Percentiles rank a stretch among this genome's conserved stretches.
Conservation (phyloP, 768 basidiomycete species). For the Dentipellis sp. region DNA sequence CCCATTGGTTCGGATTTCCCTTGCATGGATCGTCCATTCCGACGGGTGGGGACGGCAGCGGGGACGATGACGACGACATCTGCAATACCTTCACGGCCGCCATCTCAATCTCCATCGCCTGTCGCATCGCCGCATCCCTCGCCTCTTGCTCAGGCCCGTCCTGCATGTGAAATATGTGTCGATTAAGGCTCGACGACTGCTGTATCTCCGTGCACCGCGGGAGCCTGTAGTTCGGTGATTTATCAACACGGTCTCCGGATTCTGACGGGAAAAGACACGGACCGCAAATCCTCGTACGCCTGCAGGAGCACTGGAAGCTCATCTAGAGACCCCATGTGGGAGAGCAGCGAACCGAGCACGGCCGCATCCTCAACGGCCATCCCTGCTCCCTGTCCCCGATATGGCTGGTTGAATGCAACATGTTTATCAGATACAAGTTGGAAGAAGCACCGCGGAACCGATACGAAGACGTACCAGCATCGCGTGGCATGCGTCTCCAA, state of each 20-base stretch:
- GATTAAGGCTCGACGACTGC: conserved; percentile 37
- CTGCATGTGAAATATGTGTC: conserved; percentile 42
- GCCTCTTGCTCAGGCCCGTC: conserved; percentile 44
- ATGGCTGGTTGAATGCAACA: conserved; percentile 20
- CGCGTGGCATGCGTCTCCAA: conserved; percentile 35
- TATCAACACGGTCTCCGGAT: no score
- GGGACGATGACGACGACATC: conserved; percentile 1
- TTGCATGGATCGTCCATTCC: conserved; percentile 15
- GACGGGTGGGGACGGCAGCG: neutral
- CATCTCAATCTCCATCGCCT: conserved; percentile 34
- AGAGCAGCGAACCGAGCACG: conserved; percentile 38
- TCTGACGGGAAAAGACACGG: neutral
- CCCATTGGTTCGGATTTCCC: conserved; percentile 47
- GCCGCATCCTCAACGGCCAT: conserved; percentile 44
- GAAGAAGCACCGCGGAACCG: neutral
- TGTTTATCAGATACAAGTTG: neutral
- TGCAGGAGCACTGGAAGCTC: conserved; percentile 38
- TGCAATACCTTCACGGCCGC: conserved; percentile 12
- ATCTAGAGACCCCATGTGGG: conserved; percentile 28
- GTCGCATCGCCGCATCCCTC: conserved; percentile 42
- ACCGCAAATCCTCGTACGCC: conserved; percentile 44
- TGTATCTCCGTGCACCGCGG: conserved; percentile 42
- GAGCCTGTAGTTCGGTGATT: conserved; percentile 12
- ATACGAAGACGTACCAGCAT: conserved; percentile 26
- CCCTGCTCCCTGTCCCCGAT: conserved; percentile 35